phyloP scores from a whole-genome alignment of 208 protist genomes.

The Wallacemonas sp. region DNA sequence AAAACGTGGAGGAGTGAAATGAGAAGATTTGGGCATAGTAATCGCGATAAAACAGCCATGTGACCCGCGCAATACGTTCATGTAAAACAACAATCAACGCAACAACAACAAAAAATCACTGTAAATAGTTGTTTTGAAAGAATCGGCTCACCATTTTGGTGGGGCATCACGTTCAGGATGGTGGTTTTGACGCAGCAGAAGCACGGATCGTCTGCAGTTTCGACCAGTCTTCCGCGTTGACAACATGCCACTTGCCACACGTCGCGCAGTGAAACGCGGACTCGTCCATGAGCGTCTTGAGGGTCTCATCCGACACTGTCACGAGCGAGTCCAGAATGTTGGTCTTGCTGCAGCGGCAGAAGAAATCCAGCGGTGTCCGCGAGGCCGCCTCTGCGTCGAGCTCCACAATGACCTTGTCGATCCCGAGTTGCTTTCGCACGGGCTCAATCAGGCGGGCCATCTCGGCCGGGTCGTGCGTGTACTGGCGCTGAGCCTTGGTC shows the following conservation, averaged over 20 bases:
- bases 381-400: conserved; percentile 33
- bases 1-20: no score
- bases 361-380: conserved; percentile 76
- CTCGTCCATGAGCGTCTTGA: conserved; percentile 23
- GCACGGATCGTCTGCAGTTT: no score
- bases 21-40: no score
- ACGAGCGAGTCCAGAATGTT: conserved; percentile 39
- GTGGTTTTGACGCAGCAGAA: not conserved
- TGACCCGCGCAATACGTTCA: no score
- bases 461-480: conserved; percentile 38
- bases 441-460: conserved; percentile 52
- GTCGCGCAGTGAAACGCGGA: conserved; percentile 24
- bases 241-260: not conserved
- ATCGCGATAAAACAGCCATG: no score
- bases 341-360: conserved; percentile 73
- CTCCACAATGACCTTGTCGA: conserved; percentile 25
- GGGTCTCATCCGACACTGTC: conserved; percentile 23
- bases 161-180: no score
- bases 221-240: conserved; percentile 2
- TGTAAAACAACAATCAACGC: no score
- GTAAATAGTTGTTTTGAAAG: no score
- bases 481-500: conserved; percentile 54
- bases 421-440: conserved; percentile 35
- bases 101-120: no score
- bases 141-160: no score